These are phyloP conservation scores for Microthlaspi erraticum DNA, from an alignment of 345 rosid genomes.

Conservation along the genomic window DNA sequence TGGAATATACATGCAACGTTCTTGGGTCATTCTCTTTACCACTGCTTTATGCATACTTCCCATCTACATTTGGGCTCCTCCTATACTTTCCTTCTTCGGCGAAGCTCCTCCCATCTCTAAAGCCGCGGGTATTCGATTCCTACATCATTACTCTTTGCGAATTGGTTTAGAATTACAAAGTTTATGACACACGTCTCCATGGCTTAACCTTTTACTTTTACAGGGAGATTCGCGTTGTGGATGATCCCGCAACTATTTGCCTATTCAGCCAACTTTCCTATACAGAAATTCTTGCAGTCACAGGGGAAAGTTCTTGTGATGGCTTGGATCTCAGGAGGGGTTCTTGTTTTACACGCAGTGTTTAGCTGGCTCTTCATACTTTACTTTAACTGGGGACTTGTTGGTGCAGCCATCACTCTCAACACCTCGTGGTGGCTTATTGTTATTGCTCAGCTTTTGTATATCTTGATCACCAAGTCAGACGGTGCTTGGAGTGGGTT, in stretches of 20 bases:
- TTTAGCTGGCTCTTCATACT: constrained; percentile 83
- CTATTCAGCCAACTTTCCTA: constrained; percentile 84
- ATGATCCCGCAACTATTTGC: constrained; percentile 91
- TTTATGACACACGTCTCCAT: not conserved
- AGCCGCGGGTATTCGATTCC: constrained; percentile 63
- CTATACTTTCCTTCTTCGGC: constrained; percentile 70
- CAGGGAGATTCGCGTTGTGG: constrained; percentile 90
- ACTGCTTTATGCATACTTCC: constrained; percentile 75
- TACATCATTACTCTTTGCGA: not conserved
- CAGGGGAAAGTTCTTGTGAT: constrained; percentile 88
- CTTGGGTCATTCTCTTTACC: constrained; percentile 79
- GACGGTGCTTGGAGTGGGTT: constrained; percentile 97
- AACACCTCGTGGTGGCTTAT: constrained; percentile 93
- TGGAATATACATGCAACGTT: constrained; percentile 93
- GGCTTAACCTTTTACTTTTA: constrained; percentile 6
- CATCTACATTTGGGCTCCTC: constrained; percentile 83
- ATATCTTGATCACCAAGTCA: constrained; percentile 81
- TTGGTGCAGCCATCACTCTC: constrained; percentile 83
- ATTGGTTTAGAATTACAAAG: constrained; percentile 9
- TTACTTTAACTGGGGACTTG: constrained; percentile 77
- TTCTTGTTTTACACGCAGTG: constrained; percentile 60
- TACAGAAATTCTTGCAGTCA: constrained; percentile 87
- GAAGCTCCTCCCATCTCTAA: constrained; percentile 75
- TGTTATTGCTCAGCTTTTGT: constrained; percentile 63
- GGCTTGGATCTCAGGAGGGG: constrained; percentile 74